Percentiles rank a stretch among this genome's conserved stretches.
phyloP scores from a whole-genome alignment of 2,329 filamentous ascomycete species.

The Fusarium sp. region DNA sequence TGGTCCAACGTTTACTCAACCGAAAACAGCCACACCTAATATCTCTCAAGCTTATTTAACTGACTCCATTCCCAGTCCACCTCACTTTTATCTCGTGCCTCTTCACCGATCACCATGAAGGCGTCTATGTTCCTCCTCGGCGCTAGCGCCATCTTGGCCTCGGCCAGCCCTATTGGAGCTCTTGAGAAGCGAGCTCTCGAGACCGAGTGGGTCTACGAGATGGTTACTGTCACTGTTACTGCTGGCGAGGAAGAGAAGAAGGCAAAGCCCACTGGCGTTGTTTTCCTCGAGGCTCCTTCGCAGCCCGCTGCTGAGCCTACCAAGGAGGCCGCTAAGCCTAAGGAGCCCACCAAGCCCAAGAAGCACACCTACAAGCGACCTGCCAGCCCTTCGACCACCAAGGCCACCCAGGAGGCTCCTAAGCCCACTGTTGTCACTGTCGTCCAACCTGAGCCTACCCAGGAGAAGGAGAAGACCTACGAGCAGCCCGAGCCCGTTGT shows the following conservation, averaged over 20 bases:
- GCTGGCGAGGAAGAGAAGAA: conserved; percentile 48
- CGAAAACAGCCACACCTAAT: conserved; percentile 38
- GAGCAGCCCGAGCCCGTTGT: conserved; percentile 8
- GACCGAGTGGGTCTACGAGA: conserved; percentile 60
- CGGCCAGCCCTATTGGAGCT: conserved; percentile 58
- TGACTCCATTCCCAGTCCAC: conserved; percentile 42
- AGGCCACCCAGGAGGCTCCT: conserved; percentile 26
- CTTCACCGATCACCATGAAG: conserved; percentile 63
- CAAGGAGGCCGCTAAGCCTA: conserved; percentile 22
- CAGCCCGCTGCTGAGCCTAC: conserved; percentile 15
- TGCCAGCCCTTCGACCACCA: conserved; percentile 25
- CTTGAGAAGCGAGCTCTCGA: conserved; percentile 59
- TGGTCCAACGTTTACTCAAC: conserved; percentile 29
- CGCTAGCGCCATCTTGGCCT: conserved; percentile 63
- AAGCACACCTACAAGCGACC: conserved; percentile 28
- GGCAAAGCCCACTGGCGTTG: conserved; percentile 42
- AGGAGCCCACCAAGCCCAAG: conserved; percentile 27
- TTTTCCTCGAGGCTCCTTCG: conserved; percentile 46
- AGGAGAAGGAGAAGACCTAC: conserved; percentile 15
- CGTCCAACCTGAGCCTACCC: conserved; percentile 10
- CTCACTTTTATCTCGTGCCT: conserved; percentile 26
- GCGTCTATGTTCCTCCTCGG: conserved; percentile 62
- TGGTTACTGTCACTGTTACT: conserved; percentile 63
- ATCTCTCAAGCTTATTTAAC: conserved; percentile 40
- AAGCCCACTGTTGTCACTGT: conserved; percentile 32